Percentiles rank a stretch among this genome's conserved stretches.
phyloP scores from a whole-genome alignment of 352 stramenopile genomes.

The Pythium aristosporum region DNA sequence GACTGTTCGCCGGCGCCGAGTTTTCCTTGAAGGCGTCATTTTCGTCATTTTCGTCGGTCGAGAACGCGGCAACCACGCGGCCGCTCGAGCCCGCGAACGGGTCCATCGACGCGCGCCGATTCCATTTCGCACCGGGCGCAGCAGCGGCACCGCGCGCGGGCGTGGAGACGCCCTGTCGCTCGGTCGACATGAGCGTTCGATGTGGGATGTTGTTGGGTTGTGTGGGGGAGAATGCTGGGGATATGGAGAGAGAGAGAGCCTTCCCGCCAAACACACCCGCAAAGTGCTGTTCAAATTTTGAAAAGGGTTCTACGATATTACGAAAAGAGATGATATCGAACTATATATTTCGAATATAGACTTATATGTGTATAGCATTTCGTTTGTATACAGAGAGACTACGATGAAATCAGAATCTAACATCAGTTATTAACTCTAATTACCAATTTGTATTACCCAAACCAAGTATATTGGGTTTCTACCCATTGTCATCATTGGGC shows the following conservation, averaged over 20 bases:
- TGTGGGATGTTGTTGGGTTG: neutral
- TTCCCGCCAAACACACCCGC: neutral
- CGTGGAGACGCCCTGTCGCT: conserved; percentile 1
- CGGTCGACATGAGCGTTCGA: conserved; percentile 9
- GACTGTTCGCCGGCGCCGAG: neutral
- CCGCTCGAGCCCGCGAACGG: conserved; percentile 5
- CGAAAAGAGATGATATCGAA: neutral
- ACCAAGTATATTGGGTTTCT: too few species aligned
- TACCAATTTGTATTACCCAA: too few species aligned
- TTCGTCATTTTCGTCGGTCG: neutral
- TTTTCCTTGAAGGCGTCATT: conserved; percentile 10
- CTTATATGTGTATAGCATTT: too few species aligned
- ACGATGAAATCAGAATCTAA: too few species aligned
- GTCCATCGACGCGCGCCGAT: conserved; percentile 10
- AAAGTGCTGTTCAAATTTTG: conserved; percentile 14
- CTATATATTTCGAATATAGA: too few species aligned
- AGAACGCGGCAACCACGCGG: neutral
- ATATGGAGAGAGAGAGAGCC: neutral
- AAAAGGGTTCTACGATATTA: neutral
- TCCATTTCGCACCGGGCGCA: conserved; percentile 9
- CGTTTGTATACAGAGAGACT: too few species aligned
- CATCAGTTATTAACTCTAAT: too few species aligned
- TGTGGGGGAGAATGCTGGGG: neutral
- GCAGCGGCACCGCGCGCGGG: neutral
- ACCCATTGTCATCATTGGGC: too few species aligned